These are phyloP conservation scores for Hypoxylon sp. DNA, from an alignment of 2,329 filamentous ascomycete genomes.

Conservation along the genomic window DNA sequence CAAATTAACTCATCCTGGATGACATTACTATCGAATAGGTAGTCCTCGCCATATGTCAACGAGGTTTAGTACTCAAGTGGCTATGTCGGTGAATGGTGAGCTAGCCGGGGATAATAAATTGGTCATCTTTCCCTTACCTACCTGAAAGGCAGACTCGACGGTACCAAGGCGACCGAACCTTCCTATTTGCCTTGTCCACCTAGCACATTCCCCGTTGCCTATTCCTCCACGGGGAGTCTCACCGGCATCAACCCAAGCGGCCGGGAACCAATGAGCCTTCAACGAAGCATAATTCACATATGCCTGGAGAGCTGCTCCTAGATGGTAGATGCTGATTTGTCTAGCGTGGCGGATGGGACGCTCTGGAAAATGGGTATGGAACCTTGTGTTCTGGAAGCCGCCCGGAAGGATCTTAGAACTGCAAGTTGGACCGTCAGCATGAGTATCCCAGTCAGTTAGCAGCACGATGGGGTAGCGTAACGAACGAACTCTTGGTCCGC, in stretches of 20 bases:
- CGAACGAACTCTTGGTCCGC: slow-evolving; percentile 4
- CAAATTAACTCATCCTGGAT: slow-evolving; percentile 1
- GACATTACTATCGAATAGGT: not conserved
- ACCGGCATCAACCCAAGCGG: slow-evolving; percentile 11
- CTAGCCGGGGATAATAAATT: not conserved
- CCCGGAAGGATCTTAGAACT: not conserved
- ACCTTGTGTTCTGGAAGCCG: not conserved
- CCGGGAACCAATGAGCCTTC: slow-evolving; percentile 29
- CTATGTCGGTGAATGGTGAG: slow-evolving; percentile 15
- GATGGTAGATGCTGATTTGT: slow-evolving; percentile 5
- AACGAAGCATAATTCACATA: not conserved
- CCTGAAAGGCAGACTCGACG: slow-evolving; percentile 28
- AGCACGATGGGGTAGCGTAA: not conserved
- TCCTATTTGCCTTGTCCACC: not conserved
- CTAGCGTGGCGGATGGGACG: slow-evolving; percentile 6
- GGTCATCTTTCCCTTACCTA: not conserved
- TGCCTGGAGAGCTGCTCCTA: slow-evolving; percentile 3
- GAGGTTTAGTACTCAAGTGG: slow-evolving; percentile 8
- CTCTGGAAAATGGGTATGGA: not conserved
- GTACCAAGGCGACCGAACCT: not conserved
- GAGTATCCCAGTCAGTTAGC: not conserved
- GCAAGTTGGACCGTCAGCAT: not conserved
- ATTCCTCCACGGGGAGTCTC: not conserved
- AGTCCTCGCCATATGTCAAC: not conserved
- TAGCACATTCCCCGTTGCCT: slow-evolving; percentile 3